phyloP scores from a whole-genome alignment of 305 asterid genomes.

The Plantago coronopus region DNA sequence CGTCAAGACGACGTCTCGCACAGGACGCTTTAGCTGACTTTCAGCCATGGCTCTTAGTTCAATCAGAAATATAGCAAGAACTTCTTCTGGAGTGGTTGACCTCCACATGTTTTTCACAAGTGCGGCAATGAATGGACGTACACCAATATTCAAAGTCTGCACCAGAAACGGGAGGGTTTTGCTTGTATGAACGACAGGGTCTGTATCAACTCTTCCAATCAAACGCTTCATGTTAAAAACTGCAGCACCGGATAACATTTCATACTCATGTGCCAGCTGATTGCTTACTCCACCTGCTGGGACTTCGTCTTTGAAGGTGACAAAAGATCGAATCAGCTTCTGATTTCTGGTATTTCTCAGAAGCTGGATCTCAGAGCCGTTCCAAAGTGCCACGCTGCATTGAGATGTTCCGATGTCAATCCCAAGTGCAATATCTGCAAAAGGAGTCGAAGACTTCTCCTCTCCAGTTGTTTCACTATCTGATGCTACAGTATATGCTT shows the following conservation, averaged over 20 bases:
- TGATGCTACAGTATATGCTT: conserved; percentile 74
- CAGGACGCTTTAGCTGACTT: conserved; percentile 51
- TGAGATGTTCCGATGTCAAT: conserved; percentile 91
- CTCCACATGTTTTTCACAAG: conserved; percentile 77
- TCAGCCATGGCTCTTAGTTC: conserved; percentile 74
- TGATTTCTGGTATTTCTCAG: conserved; percentile 60
- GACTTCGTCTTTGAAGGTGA: conserved; percentile 63
- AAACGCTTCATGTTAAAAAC: conserved; percentile 78
- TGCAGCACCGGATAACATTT: conserved; percentile 72
- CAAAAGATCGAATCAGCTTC: conserved; percentile 60
- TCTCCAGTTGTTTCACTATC: conserved; percentile 80
- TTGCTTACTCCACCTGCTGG: conserved; percentile 77
- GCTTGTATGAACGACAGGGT: conserved; percentile 70
- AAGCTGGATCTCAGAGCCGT: conserved; percentile 65
- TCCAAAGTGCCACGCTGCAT: conserved; percentile 79
- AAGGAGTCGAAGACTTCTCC: conserved; percentile 46
- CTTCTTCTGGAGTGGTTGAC: conserved; percentile 90
- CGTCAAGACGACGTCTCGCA: conserved; percentile 55
- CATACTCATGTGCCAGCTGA: conserved; percentile 63
- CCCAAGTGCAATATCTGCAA: conserved; percentile 67
- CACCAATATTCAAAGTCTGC: conserved; percentile 70
- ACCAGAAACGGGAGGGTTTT: conserved; percentile 81
- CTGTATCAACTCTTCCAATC: conserved; percentile 77
- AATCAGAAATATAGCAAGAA: conserved; percentile 68
- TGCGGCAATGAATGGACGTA: conserved; percentile 76